Evolutionary conservation across 2,329 filamentous ascomycete species (phyloP).

Genomic region (Arthrobotrys sphaeroides): DNA sequence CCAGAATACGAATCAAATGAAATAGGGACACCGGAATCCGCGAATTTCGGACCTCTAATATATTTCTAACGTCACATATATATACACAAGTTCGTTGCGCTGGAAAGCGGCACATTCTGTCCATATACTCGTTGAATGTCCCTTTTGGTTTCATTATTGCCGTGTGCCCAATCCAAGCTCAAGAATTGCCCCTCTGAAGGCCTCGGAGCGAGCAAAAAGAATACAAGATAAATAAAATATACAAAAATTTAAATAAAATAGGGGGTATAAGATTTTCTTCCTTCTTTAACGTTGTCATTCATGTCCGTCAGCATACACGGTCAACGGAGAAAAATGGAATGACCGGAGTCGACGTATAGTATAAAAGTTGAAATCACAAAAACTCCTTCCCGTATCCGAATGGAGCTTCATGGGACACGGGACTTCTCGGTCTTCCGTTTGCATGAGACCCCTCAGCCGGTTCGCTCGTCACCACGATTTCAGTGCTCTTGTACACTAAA

Average conservation of each 20-base stretch:
- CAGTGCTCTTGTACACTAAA: conserved; percentile 48
- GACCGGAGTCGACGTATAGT: background rate
- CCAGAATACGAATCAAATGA: no score
- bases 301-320: background rate
- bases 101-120: background rate
- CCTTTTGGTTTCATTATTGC: background rate
- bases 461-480: conserved; percentile 39
- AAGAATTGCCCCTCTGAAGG: background rate
- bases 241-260: background rate
- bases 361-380: background rate
- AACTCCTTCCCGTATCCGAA: conserved; percentile 7
- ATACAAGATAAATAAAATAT: background rate
- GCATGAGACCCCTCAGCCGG: background rate
- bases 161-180: background rate
- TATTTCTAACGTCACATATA: conserved; percentile 1
- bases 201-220: background rate
- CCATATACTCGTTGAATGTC: background rate
- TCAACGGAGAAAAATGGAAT: background rate
- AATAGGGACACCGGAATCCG: background rate
- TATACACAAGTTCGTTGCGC: background rate
- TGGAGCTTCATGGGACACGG: background rate
- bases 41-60: background rate
- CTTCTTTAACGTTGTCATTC: no score
- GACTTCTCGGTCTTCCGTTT: background rate
- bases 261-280: background rate